Evolutionary conservation across 441 rosid genomes (phyloP).

Genomic region (Melastoma candidum): DNA sequence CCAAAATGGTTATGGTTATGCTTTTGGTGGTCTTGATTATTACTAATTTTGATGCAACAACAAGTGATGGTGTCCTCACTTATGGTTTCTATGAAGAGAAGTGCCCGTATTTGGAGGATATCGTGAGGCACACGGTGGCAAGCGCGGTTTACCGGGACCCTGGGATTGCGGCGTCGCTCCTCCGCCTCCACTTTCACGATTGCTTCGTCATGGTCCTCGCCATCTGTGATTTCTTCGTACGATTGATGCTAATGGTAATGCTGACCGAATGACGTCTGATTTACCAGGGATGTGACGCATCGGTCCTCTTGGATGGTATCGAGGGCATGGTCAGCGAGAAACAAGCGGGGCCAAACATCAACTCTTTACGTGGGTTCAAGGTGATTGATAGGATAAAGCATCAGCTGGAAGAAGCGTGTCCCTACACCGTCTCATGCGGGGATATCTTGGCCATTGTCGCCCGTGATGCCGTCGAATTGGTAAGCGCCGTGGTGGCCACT

Average conservation of each 20-base stretch:
- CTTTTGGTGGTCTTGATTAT: slow-evolving; percentile 15
- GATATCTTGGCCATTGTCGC: slow-evolving; percentile 67
- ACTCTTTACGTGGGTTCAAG: slow-evolving; percentile 61
- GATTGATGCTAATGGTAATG: not conserved
- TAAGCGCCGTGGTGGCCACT: slow-evolving; percentile 8
- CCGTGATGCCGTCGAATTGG: slow-evolving; percentile 58
- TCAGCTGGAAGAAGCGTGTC: slow-evolving; percentile 67
- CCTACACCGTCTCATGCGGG: slow-evolving; percentile 62
- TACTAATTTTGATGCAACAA: slow-evolving; percentile 10
- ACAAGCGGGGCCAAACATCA: slow-evolving; percentile 50
- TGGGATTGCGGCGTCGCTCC: slow-evolving; percentile 73
- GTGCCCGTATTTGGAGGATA: slow-evolving; percentile 64
- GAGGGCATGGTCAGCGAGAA: slow-evolving; percentile 66
- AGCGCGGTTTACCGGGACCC: slow-evolving; percentile 58
- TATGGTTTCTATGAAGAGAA: slow-evolving; percentile 55
- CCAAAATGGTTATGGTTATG: slow-evolving; percentile 21
- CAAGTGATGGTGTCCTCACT: slow-evolving; percentile 20
- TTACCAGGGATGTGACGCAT: slow-evolving; percentile 70
- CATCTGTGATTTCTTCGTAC: not conserved
- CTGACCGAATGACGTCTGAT: slow-evolving; percentile 2
- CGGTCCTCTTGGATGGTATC: slow-evolving; percentile 50
- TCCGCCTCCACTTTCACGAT: slow-evolving; percentile 79
- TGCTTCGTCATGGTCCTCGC: slow-evolving; percentile 60
- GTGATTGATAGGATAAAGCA: slow-evolving; percentile 65
- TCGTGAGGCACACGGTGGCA: slow-evolving; percentile 46